phyloP scores from a whole-genome alignment of 129 eudicot species.

The Tagetes patula region DNA sequence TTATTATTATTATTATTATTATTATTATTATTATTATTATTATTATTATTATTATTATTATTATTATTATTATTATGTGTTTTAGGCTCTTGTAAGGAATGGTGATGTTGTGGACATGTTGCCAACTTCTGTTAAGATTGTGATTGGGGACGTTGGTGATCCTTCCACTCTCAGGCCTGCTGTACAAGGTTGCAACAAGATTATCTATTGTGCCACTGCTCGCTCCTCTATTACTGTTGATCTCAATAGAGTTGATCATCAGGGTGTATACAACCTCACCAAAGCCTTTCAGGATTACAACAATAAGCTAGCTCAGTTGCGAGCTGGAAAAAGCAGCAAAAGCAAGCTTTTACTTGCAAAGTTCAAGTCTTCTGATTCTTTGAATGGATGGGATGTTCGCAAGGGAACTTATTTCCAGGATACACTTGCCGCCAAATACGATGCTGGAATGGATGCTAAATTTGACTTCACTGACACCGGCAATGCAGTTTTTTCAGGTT shows the following conservation, averaged over 20 bases:
- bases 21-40: too few species aligned
- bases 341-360: constrained; percentile 94
- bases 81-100: constrained; percentile 83
- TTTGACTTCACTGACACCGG: constrained; percentile 70
- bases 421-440: constrained; percentile 71
- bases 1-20: too few species aligned
- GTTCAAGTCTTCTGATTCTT: constrained; percentile 81
- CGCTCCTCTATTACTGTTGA: constrained; percentile 92
- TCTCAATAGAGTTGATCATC: constrained; percentile 90
- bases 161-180: constrained; percentile 62
- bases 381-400: constrained; percentile 83
- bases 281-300: constrained; percentile 99
- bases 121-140: constrained; percentile 88
- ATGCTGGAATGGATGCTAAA: constrained; percentile 96
- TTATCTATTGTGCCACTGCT: constrained; percentile 96
- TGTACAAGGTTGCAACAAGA: constrained; percentile 86
- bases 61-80: too few species aligned
- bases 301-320: constrained; percentile 85
- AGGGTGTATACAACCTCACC: constrained; percentile 88
- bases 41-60: too few species aligned
- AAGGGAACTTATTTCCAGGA: constrained; percentile 96
- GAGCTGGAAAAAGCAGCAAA: constrained; percentile 99
- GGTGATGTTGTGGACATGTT: constrained; percentile 76
- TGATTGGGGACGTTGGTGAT: constrained; percentile 96
- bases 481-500: constrained; percentile 88